phyloP scores from a whole-genome alignment of 495 filamentous ascomycete species.

The Astrothelium macrocarpum region DNA sequence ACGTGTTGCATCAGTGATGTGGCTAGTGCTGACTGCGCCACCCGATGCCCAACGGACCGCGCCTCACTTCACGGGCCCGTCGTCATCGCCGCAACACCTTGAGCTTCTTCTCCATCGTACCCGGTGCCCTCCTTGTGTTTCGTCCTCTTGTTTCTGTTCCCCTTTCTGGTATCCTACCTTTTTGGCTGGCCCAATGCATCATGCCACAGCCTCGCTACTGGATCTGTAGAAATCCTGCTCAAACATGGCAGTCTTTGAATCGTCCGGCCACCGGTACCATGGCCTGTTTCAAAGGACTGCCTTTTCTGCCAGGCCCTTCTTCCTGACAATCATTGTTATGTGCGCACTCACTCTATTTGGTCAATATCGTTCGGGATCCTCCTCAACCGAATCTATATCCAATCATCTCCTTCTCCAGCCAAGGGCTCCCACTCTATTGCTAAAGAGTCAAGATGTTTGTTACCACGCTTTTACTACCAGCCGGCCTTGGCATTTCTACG shows the following conservation, averaged over 20 bases:
- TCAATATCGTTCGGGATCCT: neutral
- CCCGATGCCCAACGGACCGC: neutral
- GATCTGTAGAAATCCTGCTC: neutral
- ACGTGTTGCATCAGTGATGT: neutral
- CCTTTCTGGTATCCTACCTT: neutral
- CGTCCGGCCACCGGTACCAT: slow-evolving; percentile 6
- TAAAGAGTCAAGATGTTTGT: slow-evolving; percentile 20
- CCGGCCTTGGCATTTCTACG: neutral
- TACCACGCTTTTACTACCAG: neutral
- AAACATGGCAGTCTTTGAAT: neutral
- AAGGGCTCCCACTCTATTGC: neutral
- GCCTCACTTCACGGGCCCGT: neutral
- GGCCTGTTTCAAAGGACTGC: neutral
- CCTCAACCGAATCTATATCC: neutral
- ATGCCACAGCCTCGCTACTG: neutral
- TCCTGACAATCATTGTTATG: slow-evolving; percentile 25
- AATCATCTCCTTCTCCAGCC: neutral
- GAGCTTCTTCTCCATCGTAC: too few species aligned
- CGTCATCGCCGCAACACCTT: neutral
- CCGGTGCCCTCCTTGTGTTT: neutral
- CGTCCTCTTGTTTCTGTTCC: neutral
- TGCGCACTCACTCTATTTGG: slow-evolving; percentile 9
- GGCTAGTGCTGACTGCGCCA: neutral
- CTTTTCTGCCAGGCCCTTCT: slow-evolving; percentile 31
- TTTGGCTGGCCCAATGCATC: neutral